A percentile compares a stretch with the other conserved stretches of the same genome.
Conservation (phyloP, 2,329 filamentous ascomycete species). For the Fusarium nygamai region DNA sequence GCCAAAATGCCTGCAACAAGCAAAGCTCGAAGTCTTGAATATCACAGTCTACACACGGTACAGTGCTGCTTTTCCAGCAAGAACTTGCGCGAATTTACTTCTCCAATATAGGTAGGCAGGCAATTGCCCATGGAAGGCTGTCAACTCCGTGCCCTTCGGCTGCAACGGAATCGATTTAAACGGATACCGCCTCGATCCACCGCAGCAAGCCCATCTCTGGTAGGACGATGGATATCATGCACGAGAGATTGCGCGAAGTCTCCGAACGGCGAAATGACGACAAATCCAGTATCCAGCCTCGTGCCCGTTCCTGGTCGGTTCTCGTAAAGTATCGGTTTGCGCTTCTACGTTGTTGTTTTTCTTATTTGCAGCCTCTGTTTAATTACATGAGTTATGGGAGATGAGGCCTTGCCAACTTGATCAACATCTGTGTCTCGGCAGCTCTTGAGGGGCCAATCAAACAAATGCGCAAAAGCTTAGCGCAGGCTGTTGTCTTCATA, state of each 20-base stretch:
- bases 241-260: slow-evolving; percentile 26
- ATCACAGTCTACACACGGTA: slow-evolving; percentile 27
- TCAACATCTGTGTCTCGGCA: slow-evolving; percentile 15
- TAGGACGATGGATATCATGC: slow-evolving; percentile 10
- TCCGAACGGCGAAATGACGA: slow-evolving; percentile 8
- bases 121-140: not conserved
- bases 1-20: slow-evolving; percentile 14
- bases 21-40: slow-evolving; percentile 9
- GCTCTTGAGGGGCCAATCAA: slow-evolving; percentile 13
- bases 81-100: slow-evolving; percentile 34
- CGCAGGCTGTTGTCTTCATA: not conserved
- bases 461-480: slow-evolving; percentile 12
- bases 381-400: slow-evolving; percentile 22
- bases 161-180: slow-evolving; percentile 12
- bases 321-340: not conserved
- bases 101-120: not conserved
- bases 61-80: not conserved
- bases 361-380: slow-evolving; percentile 6
- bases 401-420: slow-evolving; percentile 14
- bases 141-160: slow-evolving; percentile 6
- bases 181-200: not conserved
- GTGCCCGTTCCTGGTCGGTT: slow-evolving; percentile 2
- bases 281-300: not conserved
- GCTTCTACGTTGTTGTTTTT: not conserved
- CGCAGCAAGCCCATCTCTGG: slow-evolving; percentile 1